phyloP scores from a whole-genome alignment of 768 basidiomycete species.

The Phallus indusiatus region DNA sequence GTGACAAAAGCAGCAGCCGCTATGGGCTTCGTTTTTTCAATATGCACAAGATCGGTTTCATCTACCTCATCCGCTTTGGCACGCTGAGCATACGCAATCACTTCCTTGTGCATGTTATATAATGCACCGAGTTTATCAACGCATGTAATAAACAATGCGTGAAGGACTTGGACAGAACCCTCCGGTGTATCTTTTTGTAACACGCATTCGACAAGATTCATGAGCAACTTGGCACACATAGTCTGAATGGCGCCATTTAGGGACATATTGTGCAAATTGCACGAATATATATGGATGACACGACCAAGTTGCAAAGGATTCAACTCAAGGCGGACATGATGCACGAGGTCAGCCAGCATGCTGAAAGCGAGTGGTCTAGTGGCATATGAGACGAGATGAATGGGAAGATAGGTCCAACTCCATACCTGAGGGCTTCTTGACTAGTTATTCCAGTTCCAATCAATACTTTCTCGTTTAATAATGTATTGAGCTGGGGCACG shows the following conservation, averaged over 20 bases:
- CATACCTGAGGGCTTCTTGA: constrained; percentile 75
- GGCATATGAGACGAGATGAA: constrained; percentile 10
- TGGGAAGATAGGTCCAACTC: neutral
- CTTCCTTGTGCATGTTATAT: constrained; percentile 51
- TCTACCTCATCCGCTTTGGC: constrained; percentile 30
- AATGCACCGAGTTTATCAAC: constrained; percentile 81
- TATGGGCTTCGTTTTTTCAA: constrained; percentile 83
- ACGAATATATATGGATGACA: constrained; percentile 77
- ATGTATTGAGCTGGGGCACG: constrained; percentile 74
- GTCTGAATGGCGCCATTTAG: constrained; percentile 76
- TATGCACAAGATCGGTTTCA: constrained; percentile 46
- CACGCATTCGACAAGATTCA: constrained; percentile 79
- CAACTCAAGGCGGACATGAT: constrained; percentile 81
- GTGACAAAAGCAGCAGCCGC: constrained; percentile 65
- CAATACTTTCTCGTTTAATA: constrained; percentile 84
- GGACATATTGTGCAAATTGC: constrained; percentile 81
- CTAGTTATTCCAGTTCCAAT: constrained; percentile 78
- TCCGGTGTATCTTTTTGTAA: constrained; percentile 62
- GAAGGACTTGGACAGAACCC: constrained; percentile 60
- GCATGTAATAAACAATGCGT: constrained; percentile 70
- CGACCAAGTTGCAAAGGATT: constrained; percentile 63
- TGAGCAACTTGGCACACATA: constrained; percentile 87
- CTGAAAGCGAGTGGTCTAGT: constrained; percentile 70
- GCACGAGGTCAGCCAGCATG: constrained; percentile 86
- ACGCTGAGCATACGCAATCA: constrained; percentile 39